Conservation (phyloP, 2,329 filamentous ascomycete genomes). For the Cytospora piceae region DNA sequence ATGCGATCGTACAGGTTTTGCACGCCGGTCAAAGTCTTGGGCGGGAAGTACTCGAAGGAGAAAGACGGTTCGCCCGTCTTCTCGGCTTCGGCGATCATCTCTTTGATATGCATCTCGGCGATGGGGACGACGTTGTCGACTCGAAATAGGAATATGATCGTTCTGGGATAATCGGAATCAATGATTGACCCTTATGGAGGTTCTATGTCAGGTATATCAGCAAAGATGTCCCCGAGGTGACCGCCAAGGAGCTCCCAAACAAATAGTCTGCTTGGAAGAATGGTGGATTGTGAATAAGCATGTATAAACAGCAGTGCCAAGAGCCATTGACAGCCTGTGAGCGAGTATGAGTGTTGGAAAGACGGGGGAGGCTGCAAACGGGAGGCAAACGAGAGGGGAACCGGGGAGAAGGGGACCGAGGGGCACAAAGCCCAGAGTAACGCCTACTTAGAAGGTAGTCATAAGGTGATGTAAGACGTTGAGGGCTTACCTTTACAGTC, state of each 20-base stretch:
- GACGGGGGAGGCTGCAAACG: neutral
- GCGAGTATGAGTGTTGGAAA: neutral
- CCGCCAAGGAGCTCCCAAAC: conserved; percentile 11
- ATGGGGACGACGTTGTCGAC: conserved; percentile 12
- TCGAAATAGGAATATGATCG: neutral
- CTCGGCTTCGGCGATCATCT: conserved; percentile 85
- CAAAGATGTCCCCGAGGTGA: conserved; percentile 4
- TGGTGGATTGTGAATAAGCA: neutral
- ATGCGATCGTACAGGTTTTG: conserved; percentile 99
- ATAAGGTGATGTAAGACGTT: neutral
- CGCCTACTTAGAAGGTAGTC: neutral
- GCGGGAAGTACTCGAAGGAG: conserved; percentile 99
- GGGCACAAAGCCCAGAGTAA: neutral
- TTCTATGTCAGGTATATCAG: conserved; percentile 13
- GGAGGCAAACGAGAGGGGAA: neutral
- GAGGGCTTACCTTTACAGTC: neutral
- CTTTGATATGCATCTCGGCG: conserved; percentile 86
- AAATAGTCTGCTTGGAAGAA: conserved; percentile 1
- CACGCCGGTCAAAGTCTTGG: conserved; percentile 95
- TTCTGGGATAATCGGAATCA: neutral
- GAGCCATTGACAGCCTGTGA: conserved; percentile 1
- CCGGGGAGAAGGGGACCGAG: neutral
- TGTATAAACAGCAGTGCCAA: neutral
- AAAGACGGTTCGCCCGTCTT: conserved; percentile 82
- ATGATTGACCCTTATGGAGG: neutral